Evolutionary conservation across 768 basidiomycete genomes (phyloP), one percentile per base, ranked within the genome.

Genomic region (Hemileccinum impolitum): DNA sequence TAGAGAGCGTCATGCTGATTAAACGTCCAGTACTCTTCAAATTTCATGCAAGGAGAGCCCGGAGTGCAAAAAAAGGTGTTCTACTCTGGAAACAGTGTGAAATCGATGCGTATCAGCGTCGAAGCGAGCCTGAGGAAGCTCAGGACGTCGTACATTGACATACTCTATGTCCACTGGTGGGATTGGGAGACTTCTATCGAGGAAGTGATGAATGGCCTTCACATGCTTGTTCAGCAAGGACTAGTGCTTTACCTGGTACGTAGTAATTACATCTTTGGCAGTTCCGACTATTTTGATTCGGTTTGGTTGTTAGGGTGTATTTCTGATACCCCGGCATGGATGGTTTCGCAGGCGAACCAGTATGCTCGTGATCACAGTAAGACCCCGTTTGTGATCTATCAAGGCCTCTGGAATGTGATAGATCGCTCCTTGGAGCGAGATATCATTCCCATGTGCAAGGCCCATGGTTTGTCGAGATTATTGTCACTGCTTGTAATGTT

Each of bases 81-180:
- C 42, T 71, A 64, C 47, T 37, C 36, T 9, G 76, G 77, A 17
- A 78, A 77, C 56, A 56, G 59, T 41, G 53, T 61, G 28, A 73
- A 74, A 51, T 66, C 58, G 3, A 56, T 77, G 58, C 52, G 55
- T 19, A 6, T 70, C 1, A 61, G 61, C 23, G 59, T 72, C 5
- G 64, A 67, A n/a, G 66, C 61, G 2, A 70, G 66, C 31, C 63
- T 77, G 46, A 68, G 68, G 52, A 83, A 81, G 51, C 70, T 86
- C 17, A 66, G 79, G 38, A 84, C 81, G 0, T 67, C 74, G n/a
- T 85, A 78, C 56, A 73, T 82, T 56, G 80, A 82, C 54, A 72
- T 83, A 42, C 60, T 81, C 26, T 81, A 82, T 51, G 56, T 81
- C 6, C 80, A 82, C 55, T 78, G 71, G 69, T 73, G 74, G 78